Evolutionary conservation across 2,329 filamentous ascomycete species (phyloP).

Genomic region (Botrytis medusae): DNA sequence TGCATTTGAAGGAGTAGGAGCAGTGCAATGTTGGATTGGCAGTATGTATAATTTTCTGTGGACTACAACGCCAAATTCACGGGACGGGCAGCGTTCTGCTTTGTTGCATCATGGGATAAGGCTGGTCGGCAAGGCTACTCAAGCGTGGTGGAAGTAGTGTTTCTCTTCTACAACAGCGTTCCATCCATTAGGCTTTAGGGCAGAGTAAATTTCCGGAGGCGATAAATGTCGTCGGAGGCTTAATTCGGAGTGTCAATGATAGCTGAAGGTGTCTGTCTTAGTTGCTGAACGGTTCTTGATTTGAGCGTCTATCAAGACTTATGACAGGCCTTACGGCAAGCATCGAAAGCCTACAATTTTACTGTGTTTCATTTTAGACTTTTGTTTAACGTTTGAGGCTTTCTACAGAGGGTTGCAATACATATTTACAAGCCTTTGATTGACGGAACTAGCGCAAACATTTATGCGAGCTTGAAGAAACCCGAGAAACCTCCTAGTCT

Average conservation of each 20-base stretch:
- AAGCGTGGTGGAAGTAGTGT: background rate
- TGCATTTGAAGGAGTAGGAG: slow-evolving; percentile 18
- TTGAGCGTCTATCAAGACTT: slow-evolving; percentile 6
- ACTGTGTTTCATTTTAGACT: background rate
- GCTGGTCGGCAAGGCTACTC: slow-evolving; percentile 17
- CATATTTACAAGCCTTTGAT: background rate
- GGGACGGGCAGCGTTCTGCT: slow-evolving; percentile 16
- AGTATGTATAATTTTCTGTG: slow-evolving; percentile 4
- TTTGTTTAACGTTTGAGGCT: slow-evolving; percentile 1
- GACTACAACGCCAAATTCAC: slow-evolving; percentile 14
- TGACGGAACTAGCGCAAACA: background rate
- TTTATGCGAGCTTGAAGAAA: background rate
- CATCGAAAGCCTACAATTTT: slow-evolving; percentile 1
- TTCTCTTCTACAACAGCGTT: background rate
- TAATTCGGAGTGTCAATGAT: slow-evolving; percentile 1
- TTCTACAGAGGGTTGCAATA: background rate
- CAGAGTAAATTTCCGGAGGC: slow-evolving; percentile 7
- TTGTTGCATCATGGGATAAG: slow-evolving; percentile 22
- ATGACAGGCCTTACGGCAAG: background rate
- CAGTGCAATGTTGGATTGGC: slow-evolving; percentile 14
- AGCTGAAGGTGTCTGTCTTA: slow-evolving; percentile 12
- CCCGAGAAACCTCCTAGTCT: background rate
- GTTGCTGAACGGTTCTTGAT: background rate
- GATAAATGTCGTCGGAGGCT: slow-evolving; percentile 19
- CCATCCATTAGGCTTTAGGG: background rate